A percentile compares a stretch with the other conserved stretches of the same genome.
These are phyloP conservation scores for Amanita brunnescens DNA, from an alignment of 768 basidiomycete genomes.

Conservation along the genomic window DNA sequence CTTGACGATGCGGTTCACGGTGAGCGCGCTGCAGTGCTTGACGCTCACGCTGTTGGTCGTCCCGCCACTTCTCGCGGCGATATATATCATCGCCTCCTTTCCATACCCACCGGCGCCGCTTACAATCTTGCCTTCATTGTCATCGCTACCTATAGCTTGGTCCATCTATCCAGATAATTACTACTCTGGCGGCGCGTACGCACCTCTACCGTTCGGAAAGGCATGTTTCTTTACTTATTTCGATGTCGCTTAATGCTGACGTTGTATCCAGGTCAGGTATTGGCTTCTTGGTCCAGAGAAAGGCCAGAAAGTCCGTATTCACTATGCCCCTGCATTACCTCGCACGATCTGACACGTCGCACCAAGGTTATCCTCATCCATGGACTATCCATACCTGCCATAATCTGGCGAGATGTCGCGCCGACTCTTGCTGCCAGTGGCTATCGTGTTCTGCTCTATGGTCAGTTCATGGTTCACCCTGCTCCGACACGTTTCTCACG, in stretches of 20 bases:
- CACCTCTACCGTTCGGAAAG: constrained; percentile 53
- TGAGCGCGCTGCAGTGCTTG: constrained; percentile 36
- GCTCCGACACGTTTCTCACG: not conserved
- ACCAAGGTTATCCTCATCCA: constrained; percentile 66
- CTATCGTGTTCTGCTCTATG: constrained; percentile 70
- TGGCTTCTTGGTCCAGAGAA: constrained; percentile 69
- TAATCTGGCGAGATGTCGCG: constrained; percentile 72
- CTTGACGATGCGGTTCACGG: constrained; percentile 18
- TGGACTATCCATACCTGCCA: constrained; percentile 67
- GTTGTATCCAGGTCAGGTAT: constrained; percentile 48
- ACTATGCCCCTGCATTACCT: not conserved
- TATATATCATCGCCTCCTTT: constrained; percentile 59
- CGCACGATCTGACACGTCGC: not conserved
- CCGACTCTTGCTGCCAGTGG: constrained; percentile 53
- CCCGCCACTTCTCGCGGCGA: constrained; percentile 49
- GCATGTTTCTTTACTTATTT: constrained; percentile 26
- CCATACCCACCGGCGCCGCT: constrained; percentile 48
- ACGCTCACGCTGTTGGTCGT: constrained; percentile 50
- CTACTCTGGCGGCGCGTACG: constrained; percentile 58
- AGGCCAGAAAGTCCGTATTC: constrained; percentile 48
- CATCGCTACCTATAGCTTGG: constrained; percentile 51
- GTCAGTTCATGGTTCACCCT: constrained; percentile 25
- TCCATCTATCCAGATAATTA: constrained; percentile 65
- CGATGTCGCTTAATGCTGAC: not conserved
- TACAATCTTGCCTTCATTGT: constrained; percentile 47